Conservation (phyloP, 2,329 filamentous ascomycete genomes). For the Fusarium odoratissimum region DNA sequence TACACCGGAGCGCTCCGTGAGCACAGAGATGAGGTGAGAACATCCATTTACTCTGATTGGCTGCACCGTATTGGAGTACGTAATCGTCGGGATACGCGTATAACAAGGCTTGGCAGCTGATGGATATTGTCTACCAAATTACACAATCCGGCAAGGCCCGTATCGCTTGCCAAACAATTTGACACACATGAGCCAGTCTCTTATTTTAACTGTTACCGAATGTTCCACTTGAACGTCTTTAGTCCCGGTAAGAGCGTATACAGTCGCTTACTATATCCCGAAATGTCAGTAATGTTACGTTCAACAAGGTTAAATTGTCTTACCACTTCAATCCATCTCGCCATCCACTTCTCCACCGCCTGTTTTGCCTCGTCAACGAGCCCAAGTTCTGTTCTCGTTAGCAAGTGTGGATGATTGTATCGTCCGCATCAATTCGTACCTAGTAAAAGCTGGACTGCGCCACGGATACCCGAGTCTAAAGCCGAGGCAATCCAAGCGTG, state of each 20-base stretch:
- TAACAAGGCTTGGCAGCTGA: background rate
- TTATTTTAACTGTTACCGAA: rapidly evolving
- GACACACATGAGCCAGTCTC: too few species aligned
- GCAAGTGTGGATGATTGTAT: rapidly evolving
- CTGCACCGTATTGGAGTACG: background rate
- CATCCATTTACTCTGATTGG: background rate
- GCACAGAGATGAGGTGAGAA: background rate
- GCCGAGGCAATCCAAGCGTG: slow-evolving; percentile 20
- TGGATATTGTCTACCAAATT: background rate
- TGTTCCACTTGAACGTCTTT: rapidly evolving
- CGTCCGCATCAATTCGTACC: rapidly evolving
- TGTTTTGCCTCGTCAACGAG: slow-evolving; percentile 17
- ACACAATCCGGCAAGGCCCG: background rate
- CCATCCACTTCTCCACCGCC: slow-evolving; percentile 16
- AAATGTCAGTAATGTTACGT: background rate
- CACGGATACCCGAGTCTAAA: slow-evolving; percentile 8
- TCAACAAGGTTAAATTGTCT: rapidly evolving
- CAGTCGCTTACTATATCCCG: background rate
- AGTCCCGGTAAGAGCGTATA: background rate
- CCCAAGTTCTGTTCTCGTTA: background rate
- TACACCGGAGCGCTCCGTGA: background rate
- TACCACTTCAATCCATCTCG: slow-evolving; percentile 24
- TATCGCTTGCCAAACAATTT: background rate
- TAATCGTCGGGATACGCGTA: background rate
- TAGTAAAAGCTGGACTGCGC: background rate